Evolutionary conservation across 345 rosid genomes (phyloP).

Genomic region (Litchi chinensis): DNA sequence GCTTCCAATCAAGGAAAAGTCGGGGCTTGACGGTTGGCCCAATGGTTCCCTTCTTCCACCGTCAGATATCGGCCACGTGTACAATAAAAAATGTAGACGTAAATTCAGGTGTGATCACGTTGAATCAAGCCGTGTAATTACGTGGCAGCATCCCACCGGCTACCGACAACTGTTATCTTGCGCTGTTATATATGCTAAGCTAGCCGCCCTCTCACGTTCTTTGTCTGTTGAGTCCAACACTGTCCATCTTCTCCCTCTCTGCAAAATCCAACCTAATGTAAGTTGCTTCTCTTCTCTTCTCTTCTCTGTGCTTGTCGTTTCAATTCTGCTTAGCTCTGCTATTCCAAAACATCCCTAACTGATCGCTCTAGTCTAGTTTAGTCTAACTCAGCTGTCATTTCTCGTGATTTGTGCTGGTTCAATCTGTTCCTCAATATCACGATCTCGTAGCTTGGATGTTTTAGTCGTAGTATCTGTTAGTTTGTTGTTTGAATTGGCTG

Average conservation of each 20-base stretch:
- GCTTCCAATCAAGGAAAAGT: too few species aligned
- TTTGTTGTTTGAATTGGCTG: not conserved
- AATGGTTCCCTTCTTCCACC: not conserved
- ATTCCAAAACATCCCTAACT: slow-evolving; percentile 12
- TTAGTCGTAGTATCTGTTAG: not conserved
- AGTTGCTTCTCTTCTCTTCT: slow-evolving; percentile 8
- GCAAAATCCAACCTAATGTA: not conserved
- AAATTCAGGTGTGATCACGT: not conserved
- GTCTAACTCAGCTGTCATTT: not conserved
- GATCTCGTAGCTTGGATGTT: not conserved
- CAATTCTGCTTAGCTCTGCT: not conserved
- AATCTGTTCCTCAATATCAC: not conserved
- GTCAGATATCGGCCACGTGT: not conserved
- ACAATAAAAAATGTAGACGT: too few species aligned
- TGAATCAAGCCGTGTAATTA: not conserved
- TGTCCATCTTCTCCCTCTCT: not conserved
- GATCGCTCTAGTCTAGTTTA: not conserved
- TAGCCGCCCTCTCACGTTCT: not conserved
- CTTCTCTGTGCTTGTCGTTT: not conserved
- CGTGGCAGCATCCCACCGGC: slow-evolving; percentile 56
- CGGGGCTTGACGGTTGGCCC: not conserved
- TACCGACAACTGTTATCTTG: slow-evolving; percentile 51
- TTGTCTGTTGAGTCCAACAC: too few species aligned
- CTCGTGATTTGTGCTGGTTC: slow-evolving; percentile 13
- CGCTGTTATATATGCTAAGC: slow-evolving; percentile 23